Conservation (phyloP, 2,329 filamentous ascomycete genomes). For the Aureobasidium sp. region DNA sequence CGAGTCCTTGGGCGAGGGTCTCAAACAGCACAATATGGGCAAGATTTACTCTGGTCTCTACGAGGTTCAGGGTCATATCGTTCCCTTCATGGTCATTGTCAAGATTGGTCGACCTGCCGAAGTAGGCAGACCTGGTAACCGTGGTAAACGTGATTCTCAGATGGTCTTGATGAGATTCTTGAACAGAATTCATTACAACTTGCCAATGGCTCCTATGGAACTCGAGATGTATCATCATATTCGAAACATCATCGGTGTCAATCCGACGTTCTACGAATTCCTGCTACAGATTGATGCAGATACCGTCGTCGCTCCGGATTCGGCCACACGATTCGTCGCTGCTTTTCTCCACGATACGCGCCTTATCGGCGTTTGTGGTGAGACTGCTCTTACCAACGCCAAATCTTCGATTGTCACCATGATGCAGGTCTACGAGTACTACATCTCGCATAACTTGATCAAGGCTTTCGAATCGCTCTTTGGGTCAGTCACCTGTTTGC, state of each 20-base stretch:
- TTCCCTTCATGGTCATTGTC: slow-evolving; percentile 92
- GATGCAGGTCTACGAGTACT: slow-evolving; percentile 99
- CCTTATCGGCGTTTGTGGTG: slow-evolving; percentile 89
- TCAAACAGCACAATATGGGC: slow-evolving; percentile 98
- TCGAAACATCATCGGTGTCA: slow-evolving; percentile 96
- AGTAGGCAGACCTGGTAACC: slow-evolving; percentile 73
- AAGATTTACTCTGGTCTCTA: slow-evolving; percentile 98
- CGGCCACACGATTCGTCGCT: slow-evolving; percentile 85
- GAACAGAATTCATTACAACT: slow-evolving; percentile 96
- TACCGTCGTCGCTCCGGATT: slow-evolving; percentile 84
- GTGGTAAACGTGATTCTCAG: slow-evolving; percentile 98
- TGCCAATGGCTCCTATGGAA: slow-evolving; percentile 91
- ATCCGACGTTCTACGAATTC: slow-evolving; percentile 97
- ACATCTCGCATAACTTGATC: slow-evolving; percentile 93
- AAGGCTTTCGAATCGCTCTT: slow-evolving; percentile 98
- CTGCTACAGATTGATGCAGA: slow-evolving; percentile 95
- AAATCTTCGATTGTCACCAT: slow-evolving; percentile 93
- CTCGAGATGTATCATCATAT: slow-evolving; percentile 99
- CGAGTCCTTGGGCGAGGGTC: slow-evolving; percentile 88
- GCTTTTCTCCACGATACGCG: slow-evolving; percentile 86
- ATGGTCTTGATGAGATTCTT: slow-evolving; percentile 99
- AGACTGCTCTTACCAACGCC: slow-evolving; percentile 86
- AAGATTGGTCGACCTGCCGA: slow-evolving; percentile 87
- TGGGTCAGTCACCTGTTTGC: slow-evolving; percentile 92
- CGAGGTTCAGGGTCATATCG: slow-evolving; percentile 95